Percentiles rank a stretch among this genome's conserved stretches.
Conservation (phyloP, 441 rosid genomes). For the Aleurites moluccanus region DNA sequence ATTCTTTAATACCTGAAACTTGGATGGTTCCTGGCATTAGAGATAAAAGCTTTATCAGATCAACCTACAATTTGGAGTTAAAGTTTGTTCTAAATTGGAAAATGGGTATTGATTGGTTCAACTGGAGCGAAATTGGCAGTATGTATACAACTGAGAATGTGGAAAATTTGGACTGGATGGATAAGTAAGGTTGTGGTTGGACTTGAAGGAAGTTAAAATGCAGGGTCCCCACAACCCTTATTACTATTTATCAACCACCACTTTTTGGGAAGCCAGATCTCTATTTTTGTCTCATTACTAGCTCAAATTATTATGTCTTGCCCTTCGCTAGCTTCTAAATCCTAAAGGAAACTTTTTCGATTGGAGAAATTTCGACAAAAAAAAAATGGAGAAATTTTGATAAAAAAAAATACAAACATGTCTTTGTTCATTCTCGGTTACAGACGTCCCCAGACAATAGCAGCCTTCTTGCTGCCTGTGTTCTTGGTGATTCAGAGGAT, state of each 20-base stretch:
- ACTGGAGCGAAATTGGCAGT: slow-evolving; percentile 18
- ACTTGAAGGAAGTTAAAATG: slow-evolving; percentile 29
- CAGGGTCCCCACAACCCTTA: slow-evolving; percentile 29
- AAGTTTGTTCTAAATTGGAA: slow-evolving; percentile 16
- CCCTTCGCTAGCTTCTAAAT: not conserved
- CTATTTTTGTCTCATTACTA: slow-evolving; percentile 32
- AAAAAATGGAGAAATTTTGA: too few species aligned
- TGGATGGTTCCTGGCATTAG: slow-evolving; percentile 92
- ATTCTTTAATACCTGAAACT: slow-evolving; percentile 67
- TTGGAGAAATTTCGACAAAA: not conserved
- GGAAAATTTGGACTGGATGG: slow-evolving; percentile 33
- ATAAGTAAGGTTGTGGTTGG: slow-evolving; percentile 51
- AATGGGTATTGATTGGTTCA: slow-evolving; percentile 19
- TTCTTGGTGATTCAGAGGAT: too few species aligned
- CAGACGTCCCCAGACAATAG: too few species aligned
- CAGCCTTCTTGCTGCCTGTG: too few species aligned
- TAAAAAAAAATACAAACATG: too few species aligned
- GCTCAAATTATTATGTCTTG: not conserved
- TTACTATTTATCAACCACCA: slow-evolving; percentile 6
- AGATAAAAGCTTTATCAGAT: slow-evolving; percentile 10
- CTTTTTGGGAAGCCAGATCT: slow-evolving; percentile 14
- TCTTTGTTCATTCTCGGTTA: too few species aligned
- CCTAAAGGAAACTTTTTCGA: not conserved
- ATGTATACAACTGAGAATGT: not conserved
- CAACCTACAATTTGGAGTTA: not conserved